Evolutionary conservation across 2,329 filamentous ascomycete genomes (phyloP).

Genomic region (Microsporum audouinii): DNA sequence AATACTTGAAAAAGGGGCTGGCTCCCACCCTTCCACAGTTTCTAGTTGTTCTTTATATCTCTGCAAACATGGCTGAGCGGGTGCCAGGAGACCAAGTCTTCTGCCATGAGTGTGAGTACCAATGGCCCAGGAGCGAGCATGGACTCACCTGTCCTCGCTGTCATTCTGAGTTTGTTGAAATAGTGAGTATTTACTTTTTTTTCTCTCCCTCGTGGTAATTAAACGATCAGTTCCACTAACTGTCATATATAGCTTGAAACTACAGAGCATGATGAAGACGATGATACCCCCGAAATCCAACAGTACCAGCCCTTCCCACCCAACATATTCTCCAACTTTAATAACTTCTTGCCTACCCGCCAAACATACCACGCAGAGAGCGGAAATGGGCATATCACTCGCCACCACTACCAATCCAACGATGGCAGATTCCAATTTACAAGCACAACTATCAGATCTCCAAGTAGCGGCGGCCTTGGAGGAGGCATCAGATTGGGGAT

Average conservation of each 20-base stretch:
- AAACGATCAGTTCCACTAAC: neutral
- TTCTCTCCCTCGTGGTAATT: neutral
- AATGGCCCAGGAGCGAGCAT: slow-evolving; percentile 66
- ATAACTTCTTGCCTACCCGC: neutral
- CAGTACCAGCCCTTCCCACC: neutral
- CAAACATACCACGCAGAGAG: neutral
- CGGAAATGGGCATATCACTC: slow-evolving; percentile 17
- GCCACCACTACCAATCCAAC: slow-evolving; percentile 35
- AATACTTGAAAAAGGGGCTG: neutral
- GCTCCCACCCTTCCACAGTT: neutral
- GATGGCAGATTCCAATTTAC: slow-evolving; percentile 36
- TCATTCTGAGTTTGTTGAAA: slow-evolving; percentile 66
- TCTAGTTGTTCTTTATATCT: neutral
- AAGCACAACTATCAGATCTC: slow-evolving; percentile 22
- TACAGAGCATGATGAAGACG: neutral
- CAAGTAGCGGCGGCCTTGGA: slow-evolving; percentile 1
- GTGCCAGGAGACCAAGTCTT: slow-evolving; percentile 46
- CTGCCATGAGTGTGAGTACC: slow-evolving; percentile 68
- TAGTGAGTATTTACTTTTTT: slow-evolving; percentile 47
- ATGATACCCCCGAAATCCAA: neutral
- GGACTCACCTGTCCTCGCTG: slow-evolving; percentile 68
- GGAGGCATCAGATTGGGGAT: neutral
- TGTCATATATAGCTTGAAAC: neutral
- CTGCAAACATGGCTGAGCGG: neutral
- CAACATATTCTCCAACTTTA: neutral